Percentiles rank a stretch among this genome's conserved stretches.
Evolutionary conservation across 768 basidiomycete species (phyloP).

Genomic region (Leccinum obscurum): DNA sequence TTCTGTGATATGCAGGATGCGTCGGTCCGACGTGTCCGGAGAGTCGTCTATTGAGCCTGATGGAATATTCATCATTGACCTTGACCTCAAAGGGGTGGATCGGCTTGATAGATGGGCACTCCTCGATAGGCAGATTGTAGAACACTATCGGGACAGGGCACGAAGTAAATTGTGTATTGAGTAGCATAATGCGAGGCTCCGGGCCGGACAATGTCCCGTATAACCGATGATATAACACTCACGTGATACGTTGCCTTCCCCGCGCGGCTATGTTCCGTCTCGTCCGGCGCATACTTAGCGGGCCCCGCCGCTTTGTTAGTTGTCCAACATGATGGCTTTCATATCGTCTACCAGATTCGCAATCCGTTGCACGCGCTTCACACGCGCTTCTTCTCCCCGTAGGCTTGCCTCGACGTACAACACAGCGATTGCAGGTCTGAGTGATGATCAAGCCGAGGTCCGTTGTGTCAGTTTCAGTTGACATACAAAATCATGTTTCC

Average conservation of each 20-base stretch:
- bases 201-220: no score
- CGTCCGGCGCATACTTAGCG: no score
- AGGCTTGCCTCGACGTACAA: conserved; percentile 60
- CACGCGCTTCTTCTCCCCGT: conserved; percentile 1
- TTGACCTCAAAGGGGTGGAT: conserved; percentile 75
- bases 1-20: conserved; percentile 58
- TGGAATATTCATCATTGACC: conserved; percentile 73
- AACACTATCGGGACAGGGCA: conserved; percentile 35
- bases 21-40: conserved; percentile 7
- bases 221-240: not conserved
- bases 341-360: conserved; percentile 14
- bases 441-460: conserved; percentile 79
- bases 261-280: conserved; percentile 17
- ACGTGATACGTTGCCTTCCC: conserved; percentile 7
- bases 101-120: conserved; percentile 70
- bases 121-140: conserved; percentile 69
- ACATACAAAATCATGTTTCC: not conserved
- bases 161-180: conserved; percentile 25
- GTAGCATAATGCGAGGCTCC: not conserved
- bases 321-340: conserved; percentile 12
- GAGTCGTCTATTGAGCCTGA: conserved; percentile 33
- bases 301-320: not conserved
- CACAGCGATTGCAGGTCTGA: conserved; percentile 70
- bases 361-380: conserved; percentile 3
- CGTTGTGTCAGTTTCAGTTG: conserved; percentile 14